Conservation (phyloP, 495 filamentous ascomycete species). For the Filosporella fistucella region DNA sequence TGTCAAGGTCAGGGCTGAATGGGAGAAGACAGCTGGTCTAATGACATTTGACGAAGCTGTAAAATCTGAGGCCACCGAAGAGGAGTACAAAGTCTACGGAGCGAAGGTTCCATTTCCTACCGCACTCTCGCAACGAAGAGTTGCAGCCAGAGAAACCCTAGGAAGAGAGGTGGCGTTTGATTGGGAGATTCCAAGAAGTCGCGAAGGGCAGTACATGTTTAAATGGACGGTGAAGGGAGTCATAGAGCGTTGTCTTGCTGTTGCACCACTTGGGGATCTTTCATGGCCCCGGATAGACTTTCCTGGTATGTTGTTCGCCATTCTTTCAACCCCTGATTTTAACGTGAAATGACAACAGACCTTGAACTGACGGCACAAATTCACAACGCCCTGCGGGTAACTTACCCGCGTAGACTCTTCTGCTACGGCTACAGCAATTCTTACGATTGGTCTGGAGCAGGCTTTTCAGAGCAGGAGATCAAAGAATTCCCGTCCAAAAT, state of each 20-base stretch:
- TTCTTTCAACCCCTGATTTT: too few relatives aligned
- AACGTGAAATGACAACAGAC: background rate
- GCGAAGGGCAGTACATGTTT: background rate
- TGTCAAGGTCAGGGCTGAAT: background rate
- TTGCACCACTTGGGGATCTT: background rate
- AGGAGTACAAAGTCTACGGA: background rate
- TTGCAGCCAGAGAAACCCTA: background rate
- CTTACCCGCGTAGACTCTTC: background rate
- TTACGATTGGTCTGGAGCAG: background rate
- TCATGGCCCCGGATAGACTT: background rate
- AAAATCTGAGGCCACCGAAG: background rate
- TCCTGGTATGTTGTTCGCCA: background rate
- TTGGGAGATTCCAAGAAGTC: background rate
- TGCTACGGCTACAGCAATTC: background rate
- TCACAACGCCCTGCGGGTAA: background rate
- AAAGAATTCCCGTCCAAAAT: background rate
- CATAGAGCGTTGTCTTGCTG: background rate
- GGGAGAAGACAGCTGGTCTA: background rate
- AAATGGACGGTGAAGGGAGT: background rate
- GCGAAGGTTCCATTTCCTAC: background rate
- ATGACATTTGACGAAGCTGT: background rate
- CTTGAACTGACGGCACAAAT: background rate
- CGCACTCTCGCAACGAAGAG: background rate
- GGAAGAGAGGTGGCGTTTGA: background rate
- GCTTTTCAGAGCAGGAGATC: background rate